Evolutionary conservation across 2,329 filamentous ascomycete species (phyloP), one percentile per base, ranked within the genome.

Genomic region (Fusarium cyanostomum): DNA sequence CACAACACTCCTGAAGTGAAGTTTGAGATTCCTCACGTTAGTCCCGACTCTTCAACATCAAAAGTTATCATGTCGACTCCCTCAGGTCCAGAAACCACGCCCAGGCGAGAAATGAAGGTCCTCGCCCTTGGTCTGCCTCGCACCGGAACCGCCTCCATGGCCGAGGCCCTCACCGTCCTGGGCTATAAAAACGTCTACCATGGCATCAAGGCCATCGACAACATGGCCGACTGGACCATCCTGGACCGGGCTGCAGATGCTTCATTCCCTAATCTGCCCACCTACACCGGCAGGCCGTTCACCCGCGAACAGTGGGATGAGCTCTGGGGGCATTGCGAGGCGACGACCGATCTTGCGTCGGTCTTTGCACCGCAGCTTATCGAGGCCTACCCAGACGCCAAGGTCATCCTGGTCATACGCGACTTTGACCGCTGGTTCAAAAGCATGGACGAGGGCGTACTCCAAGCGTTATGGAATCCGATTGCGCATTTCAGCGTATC

Each of bases 121-220:
- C 70, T 76, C 10, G 58, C 67, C 2, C 58, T 76, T 1, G 74
- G 75, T 7, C 68, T 75, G 7, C 66, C 69, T 2, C 72, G 74
- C 8, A 76, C 75, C 3, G 75, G 74, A 7, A 70, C 72, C 15
- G 71, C 71, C 2, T 78, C 76, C n/a, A 72, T 78, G 35, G 67
- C 70, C 2, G 59, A 72, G 8, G 75, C 76, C 1, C 72, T 77
- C 31, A 65, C 64, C 0, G 65, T 70, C 3, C 62, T 77, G 0
- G 75, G 74, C 50, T 77, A 76, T 57, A 42, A 72, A 7, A 64
- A 73, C 37, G 75, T 76, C 7, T 72, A 75, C 49, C 75, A 77
- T 37, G 68, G 67, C 7, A 48, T 71, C 42, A 58, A 71, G 16
- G 65, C 61, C 18, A 53, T 76, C 12, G 59, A 72, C 30, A 46